phyloP scores from a whole-genome alignment of 2,329 filamentous ascomycete genomes.

The Ampelomyces quisqualis region DNA sequence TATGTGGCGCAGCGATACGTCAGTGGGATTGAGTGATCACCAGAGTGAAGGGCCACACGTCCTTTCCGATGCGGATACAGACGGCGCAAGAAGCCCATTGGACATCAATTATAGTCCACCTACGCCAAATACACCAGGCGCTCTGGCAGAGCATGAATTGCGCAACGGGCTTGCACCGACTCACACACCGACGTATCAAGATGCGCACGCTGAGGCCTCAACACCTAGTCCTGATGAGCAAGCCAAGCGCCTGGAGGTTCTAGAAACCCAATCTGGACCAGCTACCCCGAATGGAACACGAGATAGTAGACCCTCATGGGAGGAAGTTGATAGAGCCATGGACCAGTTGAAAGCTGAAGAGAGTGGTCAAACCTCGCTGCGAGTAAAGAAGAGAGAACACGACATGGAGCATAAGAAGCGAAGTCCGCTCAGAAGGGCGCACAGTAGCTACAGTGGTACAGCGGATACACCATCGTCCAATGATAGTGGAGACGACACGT shows the following conservation, averaged over 20 bases:
- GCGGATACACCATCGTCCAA: slow-evolving; percentile 12
- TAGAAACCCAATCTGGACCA: slow-evolving; percentile 48
- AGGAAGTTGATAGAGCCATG: slow-evolving; percentile 40
- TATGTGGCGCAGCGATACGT: slow-evolving; percentile 42
- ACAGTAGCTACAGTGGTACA: slow-evolving; percentile 30
- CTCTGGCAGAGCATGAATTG: slow-evolving; percentile 7
- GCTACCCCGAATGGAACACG: slow-evolving; percentile 47
- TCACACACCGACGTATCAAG: slow-evolving; percentile 4
- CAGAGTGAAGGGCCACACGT: slow-evolving; percentile 30
- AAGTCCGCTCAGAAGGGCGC: slow-evolving; percentile 33
- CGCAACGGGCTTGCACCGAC: slow-evolving; percentile 16
- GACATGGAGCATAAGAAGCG: slow-evolving; percentile 23
- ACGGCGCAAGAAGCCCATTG: slow-evolving; percentile 36
- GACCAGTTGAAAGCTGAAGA: slow-evolving; percentile 35
- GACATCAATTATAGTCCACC: slow-evolving; percentile 37
- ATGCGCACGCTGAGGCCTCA: too few relatives aligned
- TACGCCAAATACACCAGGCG: slow-evolving; percentile 31
- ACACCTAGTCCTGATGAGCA: slow-evolving; percentile 24
- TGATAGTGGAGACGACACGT: slow-evolving; percentile 12
- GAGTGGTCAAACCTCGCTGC: slow-evolving; percentile 13
- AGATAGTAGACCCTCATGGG: slow-evolving; percentile 42
- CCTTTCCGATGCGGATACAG: slow-evolving; percentile 35
- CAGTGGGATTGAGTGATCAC: slow-evolving; percentile 35
- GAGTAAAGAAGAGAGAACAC: slow-evolving; percentile 9
- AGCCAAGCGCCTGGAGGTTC: slow-evolving; percentile 30